A percentile compares a stretch with the other conserved stretches of the same genome.
Conservation (phyloP, 1,284 basidiomycete genomes). For the Leccinum griseonigrum region DNA sequence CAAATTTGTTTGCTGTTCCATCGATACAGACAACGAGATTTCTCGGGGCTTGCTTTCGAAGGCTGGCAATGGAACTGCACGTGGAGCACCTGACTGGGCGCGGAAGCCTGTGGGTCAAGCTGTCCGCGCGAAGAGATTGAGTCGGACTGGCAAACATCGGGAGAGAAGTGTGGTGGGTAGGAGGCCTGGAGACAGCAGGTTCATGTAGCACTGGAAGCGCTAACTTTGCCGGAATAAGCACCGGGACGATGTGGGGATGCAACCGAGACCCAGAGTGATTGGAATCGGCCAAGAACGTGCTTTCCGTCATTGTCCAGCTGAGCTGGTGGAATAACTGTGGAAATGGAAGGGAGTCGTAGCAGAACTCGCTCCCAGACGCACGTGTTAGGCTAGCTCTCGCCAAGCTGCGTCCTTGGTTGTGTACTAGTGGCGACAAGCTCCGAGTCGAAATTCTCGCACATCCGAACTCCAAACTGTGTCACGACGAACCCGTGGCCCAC, state of each 20-base stretch:
- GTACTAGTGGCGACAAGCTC: not conserved
- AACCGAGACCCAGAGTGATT: not conserved
- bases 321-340: not conserved
- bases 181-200: not conserved
- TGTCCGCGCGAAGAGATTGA: conserved; percentile 2
- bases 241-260: not conserved
- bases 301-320: not conserved
- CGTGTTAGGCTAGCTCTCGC: not conserved
- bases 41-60: conserved; percentile 13
- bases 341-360: not conserved
- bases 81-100: conserved; percentile 10
- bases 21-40: conserved; percentile 37
- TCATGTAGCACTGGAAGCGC: not conserved
- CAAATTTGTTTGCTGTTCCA: conserved; percentile 36
- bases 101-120: conserved; percentile 4
- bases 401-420: not conserved
- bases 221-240: not conserved
- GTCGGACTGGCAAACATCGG: conserved; percentile 14
- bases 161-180: not conserved
- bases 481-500: not conserved
- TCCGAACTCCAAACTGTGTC: not conserved
- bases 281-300: not conserved
- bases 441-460: not conserved
- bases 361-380: not conserved
- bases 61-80: conserved; percentile 7